These are phyloP conservation scores for Moesziomyces sp. DNA, from an alignment of 1,284 basidiomycete species.

Conservation along the genomic window DNA sequence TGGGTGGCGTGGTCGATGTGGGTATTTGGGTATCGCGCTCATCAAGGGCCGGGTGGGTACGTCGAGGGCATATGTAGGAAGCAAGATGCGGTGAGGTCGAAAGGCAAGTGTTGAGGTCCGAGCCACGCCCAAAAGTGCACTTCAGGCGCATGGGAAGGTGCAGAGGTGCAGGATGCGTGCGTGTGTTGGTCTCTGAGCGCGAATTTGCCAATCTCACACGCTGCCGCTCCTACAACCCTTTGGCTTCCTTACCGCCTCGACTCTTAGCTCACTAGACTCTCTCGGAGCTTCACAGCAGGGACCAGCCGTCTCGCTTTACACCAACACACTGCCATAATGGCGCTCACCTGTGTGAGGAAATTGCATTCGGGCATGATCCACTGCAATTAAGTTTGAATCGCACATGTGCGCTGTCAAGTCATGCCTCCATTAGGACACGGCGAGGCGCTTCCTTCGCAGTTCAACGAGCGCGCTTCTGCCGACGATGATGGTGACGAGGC, in stretches of 20 bases:
- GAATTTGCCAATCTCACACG: too few relatives aligned
- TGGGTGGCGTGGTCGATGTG: neutral
- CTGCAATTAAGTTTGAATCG: neutral
- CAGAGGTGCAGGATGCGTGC: neutral
- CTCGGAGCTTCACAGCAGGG: too few relatives aligned
- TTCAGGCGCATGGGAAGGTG: too few relatives aligned
- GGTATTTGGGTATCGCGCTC: neutral
- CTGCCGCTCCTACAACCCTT: too few relatives aligned
- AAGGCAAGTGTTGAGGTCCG: neutral
- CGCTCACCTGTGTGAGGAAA: too few relatives aligned
- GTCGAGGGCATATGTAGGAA: neutral
- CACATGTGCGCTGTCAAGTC: too few relatives aligned
- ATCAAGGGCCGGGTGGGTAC: neutral
- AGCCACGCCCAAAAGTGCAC: neutral
- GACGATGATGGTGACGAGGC: constrained; percentile 46
- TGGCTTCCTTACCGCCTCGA: too few relatives aligned
- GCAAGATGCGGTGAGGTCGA: neutral
- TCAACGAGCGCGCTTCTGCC: constrained; percentile 51
- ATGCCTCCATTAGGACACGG: constrained; percentile 15
- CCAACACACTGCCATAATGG: too few relatives aligned
- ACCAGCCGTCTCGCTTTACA: too few relatives aligned
- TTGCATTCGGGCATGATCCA: too few relatives aligned
- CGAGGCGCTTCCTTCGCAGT: constrained; percentile 39
- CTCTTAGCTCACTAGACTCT: too few relatives aligned
- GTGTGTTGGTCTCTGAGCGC: constrained; percentile 9